Conservation (phyloP, 2,329 filamentous ascomycete genomes). For the Calonectria pseudoreteaudii region DNA sequence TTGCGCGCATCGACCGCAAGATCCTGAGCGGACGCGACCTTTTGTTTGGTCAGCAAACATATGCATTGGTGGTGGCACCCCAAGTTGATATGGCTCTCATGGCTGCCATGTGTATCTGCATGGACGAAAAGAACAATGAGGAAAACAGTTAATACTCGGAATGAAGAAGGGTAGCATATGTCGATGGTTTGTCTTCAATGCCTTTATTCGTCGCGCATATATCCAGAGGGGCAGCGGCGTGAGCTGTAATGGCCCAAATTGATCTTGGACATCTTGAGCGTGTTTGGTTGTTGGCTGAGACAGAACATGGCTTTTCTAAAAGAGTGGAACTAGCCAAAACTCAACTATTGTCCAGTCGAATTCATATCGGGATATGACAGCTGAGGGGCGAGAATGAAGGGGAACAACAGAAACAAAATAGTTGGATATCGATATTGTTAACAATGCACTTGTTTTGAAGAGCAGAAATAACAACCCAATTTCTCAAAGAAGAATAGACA, state of each 20-base stretch:
- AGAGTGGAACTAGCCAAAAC: background rate
- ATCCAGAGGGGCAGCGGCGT: background rate
- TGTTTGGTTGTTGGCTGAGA: background rate
- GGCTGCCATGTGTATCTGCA: conserved; percentile 73
- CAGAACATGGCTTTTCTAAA: background rate
- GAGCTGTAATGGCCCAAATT: background rate
- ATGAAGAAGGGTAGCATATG: background rate
- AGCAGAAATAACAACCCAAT: background rate
- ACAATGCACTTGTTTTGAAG: background rate
- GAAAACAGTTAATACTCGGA: background rate
- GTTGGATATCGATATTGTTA: background rate
- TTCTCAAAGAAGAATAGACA: background rate
- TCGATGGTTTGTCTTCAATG: background rate
- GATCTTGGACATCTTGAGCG: background rate
- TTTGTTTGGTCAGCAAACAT: conserved; percentile 73
- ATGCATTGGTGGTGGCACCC: conserved; percentile 72
- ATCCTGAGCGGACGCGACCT: conserved; percentile 68
- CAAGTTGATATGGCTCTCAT: conserved; percentile 75
- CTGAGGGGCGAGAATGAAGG: background rate
- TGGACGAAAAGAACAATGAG: conserved; percentile 72
- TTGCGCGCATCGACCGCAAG: conserved; percentile 71
- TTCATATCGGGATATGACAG: background rate
- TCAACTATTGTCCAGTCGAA: background rate
- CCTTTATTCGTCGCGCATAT: background rate
- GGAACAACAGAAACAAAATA: background rate